Evolutionary conservation across 306 rosid genomes (phyloP), one percentile per base, ranked within the genome.

Genomic region (Ormosia emarginata): DNA sequence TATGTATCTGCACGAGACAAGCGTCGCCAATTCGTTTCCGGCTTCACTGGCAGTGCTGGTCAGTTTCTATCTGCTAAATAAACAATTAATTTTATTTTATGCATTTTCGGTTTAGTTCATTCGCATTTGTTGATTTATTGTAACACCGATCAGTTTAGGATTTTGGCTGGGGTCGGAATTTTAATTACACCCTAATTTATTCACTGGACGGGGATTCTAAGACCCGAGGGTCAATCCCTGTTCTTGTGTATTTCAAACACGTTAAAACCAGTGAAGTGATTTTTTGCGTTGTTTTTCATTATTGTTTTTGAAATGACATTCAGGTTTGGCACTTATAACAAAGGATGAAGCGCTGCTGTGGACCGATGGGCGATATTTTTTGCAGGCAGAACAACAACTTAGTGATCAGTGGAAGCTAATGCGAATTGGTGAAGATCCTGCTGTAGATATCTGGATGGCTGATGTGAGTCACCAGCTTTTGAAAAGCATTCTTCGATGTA

Each of bases 1-100:
- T 96, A 96, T 79, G 99, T 96, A 11, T 96, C 99, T 53, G 89
- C 83, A 0, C 86, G 99, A 78, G 99, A 96, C 83, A 90, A 90
- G 72, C 87, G 99, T 58, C 99, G 99, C 12, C 75, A 80, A 72
- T 96, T 96, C 56, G 92, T 96, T 82, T 96, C 99, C 5, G 99
- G 98, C 79, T 96, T 96, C 92, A 80, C 87, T 13, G 99, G 99
- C 86, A 96, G 99, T 84, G 97, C 99, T 40, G 99, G 99, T 96
- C 30, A 58, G 92, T 87, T 55, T 82, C 76, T 7, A 5, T 55
- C 52, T 40, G 10, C 8, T 15, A 29, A 43, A 43, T 2, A 33
- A 11, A 49, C 24, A 49, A n/a, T 14, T 12, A 10, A 29, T 0
- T 58, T 64, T 65, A 14, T 30, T 58, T 30, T 37, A 53, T 41